Evolutionary conservation across 2,329 filamentous ascomycete species (phyloP).

Genomic region (Penicillium sp.): DNA sequence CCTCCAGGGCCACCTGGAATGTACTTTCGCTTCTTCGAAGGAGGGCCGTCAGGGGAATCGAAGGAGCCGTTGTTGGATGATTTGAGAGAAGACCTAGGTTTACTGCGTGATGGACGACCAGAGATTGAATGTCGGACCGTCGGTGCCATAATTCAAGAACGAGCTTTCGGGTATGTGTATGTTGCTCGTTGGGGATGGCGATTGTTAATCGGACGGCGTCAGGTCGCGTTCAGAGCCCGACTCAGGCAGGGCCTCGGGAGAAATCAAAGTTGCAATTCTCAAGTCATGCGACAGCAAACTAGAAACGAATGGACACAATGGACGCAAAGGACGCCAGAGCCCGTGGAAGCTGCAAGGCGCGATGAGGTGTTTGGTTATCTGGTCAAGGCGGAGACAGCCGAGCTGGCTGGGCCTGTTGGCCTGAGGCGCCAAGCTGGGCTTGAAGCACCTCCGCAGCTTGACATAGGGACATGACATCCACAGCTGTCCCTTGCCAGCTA

Average conservation of each 20-base stretch:
- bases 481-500: slow-evolving; percentile 23
- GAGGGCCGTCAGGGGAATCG: slow-evolving; percentile 55
- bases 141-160: slow-evolving; percentile 32
- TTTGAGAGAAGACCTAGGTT: slow-evolving; percentile 35
- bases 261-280: background rate
- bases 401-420: slow-evolving; percentile 4
- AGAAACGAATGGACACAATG: background rate
- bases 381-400: slow-evolving; percentile 24
- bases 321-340: slow-evolving; percentile 6
- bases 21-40: slow-evolving; percentile 72
- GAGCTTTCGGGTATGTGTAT: slow-evolving; percentile 11
- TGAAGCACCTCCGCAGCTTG: slow-evolving; percentile 8
- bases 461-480: slow-evolving; percentile 12
- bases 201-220: slow-evolving; percentile 23
- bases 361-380: slow-evolving; percentile 21
- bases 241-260: background rate
- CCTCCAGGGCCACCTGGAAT: slow-evolving; percentile 84
- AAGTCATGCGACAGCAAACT: background rate
- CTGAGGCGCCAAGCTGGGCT: slow-evolving; percentile 22
- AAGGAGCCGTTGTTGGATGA: slow-evolving; percentile 25
- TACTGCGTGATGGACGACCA: slow-evolving; percentile 30
- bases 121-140: slow-evolving; percentile 30
- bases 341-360: slow-evolving; percentile 4
- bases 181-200: slow-evolving; percentile 17
- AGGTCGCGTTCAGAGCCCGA: slow-evolving; percentile 19